These are phyloP conservation scores for Asclepias syriaca DNA, from an alignment of 257 asterid species.

Conservation along the genomic window DNA sequence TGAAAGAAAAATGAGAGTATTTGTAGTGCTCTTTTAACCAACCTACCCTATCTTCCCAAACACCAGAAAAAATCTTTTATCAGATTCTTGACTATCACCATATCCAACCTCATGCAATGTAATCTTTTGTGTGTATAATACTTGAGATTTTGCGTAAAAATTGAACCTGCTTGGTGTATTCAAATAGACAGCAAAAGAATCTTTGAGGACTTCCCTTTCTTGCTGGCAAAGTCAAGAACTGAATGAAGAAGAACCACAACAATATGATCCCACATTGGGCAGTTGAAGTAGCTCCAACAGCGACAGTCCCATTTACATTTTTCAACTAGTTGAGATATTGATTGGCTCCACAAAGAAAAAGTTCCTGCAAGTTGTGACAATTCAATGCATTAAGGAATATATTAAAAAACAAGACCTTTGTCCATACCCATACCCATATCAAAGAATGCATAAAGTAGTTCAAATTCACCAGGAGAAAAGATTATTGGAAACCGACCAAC, in stretches of 20 bases:
- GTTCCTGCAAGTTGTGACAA: neutral
- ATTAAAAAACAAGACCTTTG: neutral
- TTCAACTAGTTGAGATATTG: neutral
- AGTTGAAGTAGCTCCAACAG: neutral
- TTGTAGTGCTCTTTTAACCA: neutral
- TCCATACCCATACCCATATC: no score
- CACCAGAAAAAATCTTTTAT: neutral
- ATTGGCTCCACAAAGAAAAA: neutral
- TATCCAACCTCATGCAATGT: neutral
- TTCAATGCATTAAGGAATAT: neutral
- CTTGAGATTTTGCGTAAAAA: neutral
- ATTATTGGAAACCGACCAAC: slow-evolving; percentile 1
- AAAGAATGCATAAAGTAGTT: neutral
- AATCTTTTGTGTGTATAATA: neutral
- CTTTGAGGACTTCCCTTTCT: neutral
- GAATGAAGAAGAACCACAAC: neutral
- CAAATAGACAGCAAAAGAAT: neutral
- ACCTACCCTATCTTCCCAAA: neutral
- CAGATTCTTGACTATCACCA: neutral
- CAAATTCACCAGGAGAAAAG: neutral
- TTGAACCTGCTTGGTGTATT: neutral
- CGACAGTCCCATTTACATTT: neutral
- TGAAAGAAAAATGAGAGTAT: neutral
- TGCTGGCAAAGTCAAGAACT: neutral
- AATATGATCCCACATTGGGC: neutral